Evolutionary conservation across 495 filamentous ascomycete species (phyloP).

Genomic region (Cercophora sp.): DNA sequence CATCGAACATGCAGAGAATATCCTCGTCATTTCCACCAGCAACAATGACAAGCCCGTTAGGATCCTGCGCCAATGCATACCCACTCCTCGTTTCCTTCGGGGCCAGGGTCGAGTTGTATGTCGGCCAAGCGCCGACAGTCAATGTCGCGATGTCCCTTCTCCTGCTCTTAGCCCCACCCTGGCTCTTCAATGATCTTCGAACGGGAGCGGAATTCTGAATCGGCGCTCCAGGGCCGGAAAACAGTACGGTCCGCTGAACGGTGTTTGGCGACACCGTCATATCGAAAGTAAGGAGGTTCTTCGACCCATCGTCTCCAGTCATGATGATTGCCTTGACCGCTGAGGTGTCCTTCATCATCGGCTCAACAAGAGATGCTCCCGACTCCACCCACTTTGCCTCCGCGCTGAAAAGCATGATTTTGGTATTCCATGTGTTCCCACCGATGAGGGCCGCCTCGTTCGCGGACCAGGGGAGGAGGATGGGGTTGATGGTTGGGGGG

Average conservation of each 20-base stretch:
- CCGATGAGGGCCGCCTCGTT: conserved; percentile 72
- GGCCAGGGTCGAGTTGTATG: conserved; percentile 71
- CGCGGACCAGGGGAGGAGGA: conserved; percentile 73
- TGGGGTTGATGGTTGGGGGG: conserved; percentile 61
- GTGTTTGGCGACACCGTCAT: conserved; percentile 71
- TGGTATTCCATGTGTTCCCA: conserved; percentile 60
- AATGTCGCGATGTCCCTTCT: conserved; percentile 30
- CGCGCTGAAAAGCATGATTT: conserved; percentile 61
- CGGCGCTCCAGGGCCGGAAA: conserved; percentile 41
- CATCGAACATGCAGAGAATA: conserved; percentile 75
- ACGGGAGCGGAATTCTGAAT: conserved; percentile 38
- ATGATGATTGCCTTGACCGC: conserved; percentile 59
- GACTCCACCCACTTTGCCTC: conserved; percentile 58
- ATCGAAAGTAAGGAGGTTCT: conserved; percentile 78
- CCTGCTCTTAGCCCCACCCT: conserved; percentile 31
- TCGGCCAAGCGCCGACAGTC: conserved; percentile 62
- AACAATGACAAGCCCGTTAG: conserved; percentile 67
- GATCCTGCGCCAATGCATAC: conserved; percentile 44
- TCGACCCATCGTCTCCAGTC: conserved; percentile 70
- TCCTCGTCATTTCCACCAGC: conserved; percentile 66
- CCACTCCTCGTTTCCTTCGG: conserved; percentile 52
- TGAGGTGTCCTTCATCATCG: conserved; percentile 50
- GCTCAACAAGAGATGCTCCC: conserved; percentile 53
- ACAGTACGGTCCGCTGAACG: conserved; percentile 62
- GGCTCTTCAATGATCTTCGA: conserved; percentile 9